Evolutionary conservation across 2,329 filamentous ascomycete species (phyloP).

Genomic region (Hymenoscyphus linearis): DNA sequence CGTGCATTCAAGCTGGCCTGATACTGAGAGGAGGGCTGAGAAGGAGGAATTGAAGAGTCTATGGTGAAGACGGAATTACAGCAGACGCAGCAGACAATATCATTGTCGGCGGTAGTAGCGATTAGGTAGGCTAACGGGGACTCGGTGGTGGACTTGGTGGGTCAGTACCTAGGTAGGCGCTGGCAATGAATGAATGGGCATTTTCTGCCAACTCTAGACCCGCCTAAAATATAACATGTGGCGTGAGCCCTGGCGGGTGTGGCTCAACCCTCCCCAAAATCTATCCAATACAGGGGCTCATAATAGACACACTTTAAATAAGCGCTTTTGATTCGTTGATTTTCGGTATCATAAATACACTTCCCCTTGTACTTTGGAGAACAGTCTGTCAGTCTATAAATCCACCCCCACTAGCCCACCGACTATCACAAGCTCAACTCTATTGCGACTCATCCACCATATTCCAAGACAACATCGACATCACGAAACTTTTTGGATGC

Average conservation of each 20-base stretch:
- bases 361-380: not conserved
- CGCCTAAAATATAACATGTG: not conserved
- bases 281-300: not conserved
- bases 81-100: not conserved
- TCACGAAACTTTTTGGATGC: not conserved
- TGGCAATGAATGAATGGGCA: not conserved
- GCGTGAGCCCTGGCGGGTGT: not conserved
- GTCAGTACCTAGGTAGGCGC: not conserved
- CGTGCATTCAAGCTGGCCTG: conserved; percentile 2
- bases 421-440: not conserved
- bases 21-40: conserved; percentile 24
- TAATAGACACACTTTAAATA: not conserved
- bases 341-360: not conserved
- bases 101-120: not conserved
- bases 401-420: not conserved
- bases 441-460: not conserved
- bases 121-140: not conserved
- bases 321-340: not conserved
- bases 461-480: not conserved
- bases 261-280: not conserved
- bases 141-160: not conserved
- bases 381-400: not conserved
- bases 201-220: not conserved
- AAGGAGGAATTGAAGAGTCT: conserved; percentile 14
- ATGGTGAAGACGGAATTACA: conserved; percentile 18